These are phyloP conservation scores for Naematelia aurantialba DNA, from an alignment of 768 basidiomycete species.

Conservation along the genomic window DNA sequence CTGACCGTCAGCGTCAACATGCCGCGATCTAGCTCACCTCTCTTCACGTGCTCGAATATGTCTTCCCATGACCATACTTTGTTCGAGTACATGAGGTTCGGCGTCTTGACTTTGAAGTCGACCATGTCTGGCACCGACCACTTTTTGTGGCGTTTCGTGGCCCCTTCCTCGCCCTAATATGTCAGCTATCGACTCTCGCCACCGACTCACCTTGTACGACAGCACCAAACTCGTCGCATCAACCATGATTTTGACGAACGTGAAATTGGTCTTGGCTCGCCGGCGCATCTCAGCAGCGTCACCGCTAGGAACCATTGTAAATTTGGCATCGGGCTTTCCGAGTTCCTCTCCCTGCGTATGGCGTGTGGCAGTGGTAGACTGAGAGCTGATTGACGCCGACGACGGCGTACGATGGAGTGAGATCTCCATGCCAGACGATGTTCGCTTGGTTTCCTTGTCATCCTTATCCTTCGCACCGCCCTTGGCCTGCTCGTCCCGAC, in stretches of 20 bases:
- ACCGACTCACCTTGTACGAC: constrained; percentile 59
- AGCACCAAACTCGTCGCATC: constrained; percentile 58
- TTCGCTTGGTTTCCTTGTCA: constrained; percentile 10
- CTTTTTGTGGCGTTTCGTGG: constrained; percentile 11
- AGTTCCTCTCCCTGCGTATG: neutral
- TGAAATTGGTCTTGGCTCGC: constrained; percentile 70
- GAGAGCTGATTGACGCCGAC: constrained; percentile 13
- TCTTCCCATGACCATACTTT: constrained; percentile 50
- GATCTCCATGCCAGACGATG: constrained; percentile 40
- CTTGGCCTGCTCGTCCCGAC: constrained; percentile 43
- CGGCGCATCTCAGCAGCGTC: constrained; percentile 53
- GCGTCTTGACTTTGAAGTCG: constrained; percentile 80
- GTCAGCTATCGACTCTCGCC: neutral
- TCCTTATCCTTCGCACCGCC: constrained; percentile 11
- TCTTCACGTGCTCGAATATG: constrained; percentile 47
- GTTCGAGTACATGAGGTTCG: constrained; percentile 64
- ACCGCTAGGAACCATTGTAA: constrained; percentile 11
- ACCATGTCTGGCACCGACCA: constrained; percentile 54
- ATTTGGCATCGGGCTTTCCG: constrained; percentile 5
- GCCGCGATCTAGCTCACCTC: constrained; percentile 26
- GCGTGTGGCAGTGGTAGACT: neutral
- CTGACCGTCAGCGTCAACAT: neutral
- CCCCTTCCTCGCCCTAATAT: constrained; percentile 38
- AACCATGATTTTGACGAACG: constrained; percentile 53
- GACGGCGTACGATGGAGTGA: constrained; percentile 53